Evolutionary conservation across 2,329 filamentous ascomycete genomes (phyloP).

Genomic region (Epichloe brachyelytri): DNA sequence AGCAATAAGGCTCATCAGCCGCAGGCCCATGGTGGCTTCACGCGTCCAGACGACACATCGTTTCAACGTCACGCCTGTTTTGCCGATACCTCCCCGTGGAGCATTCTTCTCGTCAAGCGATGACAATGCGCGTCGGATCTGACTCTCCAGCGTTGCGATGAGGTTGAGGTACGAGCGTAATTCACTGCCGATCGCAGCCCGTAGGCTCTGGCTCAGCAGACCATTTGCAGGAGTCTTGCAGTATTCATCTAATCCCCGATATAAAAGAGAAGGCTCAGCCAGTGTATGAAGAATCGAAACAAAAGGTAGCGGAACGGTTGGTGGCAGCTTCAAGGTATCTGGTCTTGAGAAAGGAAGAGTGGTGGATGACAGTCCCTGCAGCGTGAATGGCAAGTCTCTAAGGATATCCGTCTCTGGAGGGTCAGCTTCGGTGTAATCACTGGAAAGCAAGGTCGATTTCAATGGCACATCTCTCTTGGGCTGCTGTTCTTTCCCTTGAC

Average conservation of each 20-base stretch:
- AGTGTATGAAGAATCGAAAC: constrained; percentile 79
- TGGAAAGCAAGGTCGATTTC: constrained; percentile 44
- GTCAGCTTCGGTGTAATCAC: constrained; percentile 42
- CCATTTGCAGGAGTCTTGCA: constrained; percentile 71
- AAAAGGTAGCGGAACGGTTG: constrained; percentile 69
- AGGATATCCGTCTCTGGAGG: constrained; percentile 55
- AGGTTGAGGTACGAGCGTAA: constrained; percentile 80
- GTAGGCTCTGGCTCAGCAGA: constrained; percentile 80
- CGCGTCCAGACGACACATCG: constrained; percentile 94
- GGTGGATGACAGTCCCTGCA: constrained; percentile 83
- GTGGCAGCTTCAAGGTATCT: constrained; percentile 60
- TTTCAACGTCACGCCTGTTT: constrained; percentile 85
- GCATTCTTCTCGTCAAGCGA: constrained; percentile 54
- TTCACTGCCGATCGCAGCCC: constrained; percentile 74
- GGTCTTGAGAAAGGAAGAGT: constrained; percentile 64
- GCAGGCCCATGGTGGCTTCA: constrained; percentile 89
- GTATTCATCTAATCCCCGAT: constrained; percentile 67
- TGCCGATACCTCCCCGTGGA: constrained; percentile 60
- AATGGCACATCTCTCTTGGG: constrained; percentile 38
- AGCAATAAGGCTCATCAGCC: constrained; percentile 86
- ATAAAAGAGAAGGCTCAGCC: constrained; percentile 88
- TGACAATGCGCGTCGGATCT: constrained; percentile 72
- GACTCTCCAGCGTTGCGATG: constrained; percentile 82
- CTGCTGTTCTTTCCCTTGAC: constrained; percentile 18
- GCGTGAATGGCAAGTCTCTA: constrained; percentile 77